Conservation (phyloP, 176 grass and related monocot genomes). For the Triticum turgidum region DNA sequence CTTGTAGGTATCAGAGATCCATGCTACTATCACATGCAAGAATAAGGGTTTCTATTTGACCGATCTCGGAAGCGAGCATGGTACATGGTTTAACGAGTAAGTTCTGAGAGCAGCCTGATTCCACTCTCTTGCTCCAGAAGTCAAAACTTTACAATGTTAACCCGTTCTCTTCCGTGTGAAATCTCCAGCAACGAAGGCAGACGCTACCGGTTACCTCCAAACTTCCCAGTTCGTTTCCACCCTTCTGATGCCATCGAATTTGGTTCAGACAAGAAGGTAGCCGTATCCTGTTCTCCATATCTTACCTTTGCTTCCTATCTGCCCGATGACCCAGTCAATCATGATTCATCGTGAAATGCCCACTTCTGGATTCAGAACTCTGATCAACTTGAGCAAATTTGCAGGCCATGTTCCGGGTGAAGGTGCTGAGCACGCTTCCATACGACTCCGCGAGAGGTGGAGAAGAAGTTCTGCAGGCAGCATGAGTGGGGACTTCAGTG, state of each 20-base stretch:
- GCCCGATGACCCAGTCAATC: neutral
- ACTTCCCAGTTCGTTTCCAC: conserved; percentile 75
- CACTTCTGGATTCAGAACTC: neutral
- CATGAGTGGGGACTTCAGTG: conserved; percentile 33
- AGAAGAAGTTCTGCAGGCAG: conserved; percentile 59
- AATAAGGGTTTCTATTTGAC: conserved; percentile 86
- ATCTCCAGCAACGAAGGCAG: conserved; percentile 77
- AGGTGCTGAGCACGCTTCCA: conserved; percentile 68
- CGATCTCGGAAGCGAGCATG: conserved; percentile 73
- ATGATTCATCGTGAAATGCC: neutral
- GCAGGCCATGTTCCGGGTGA: conserved; percentile 79
- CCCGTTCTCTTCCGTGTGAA: conserved; percentile 8
- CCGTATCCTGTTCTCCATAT: neutral
- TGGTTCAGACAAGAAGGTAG: conserved; percentile 87
- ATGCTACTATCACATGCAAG: conserved; percentile 81
- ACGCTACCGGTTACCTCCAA: conserved; percentile 62
- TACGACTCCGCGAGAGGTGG: conserved; percentile 46
- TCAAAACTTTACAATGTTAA: conserved; percentile 1
- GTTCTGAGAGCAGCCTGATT: conserved; percentile 27
- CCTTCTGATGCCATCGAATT: conserved; percentile 78
- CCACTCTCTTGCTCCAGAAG: neutral
- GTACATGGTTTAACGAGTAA: conserved; percentile 92
- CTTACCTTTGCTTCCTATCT: neutral
- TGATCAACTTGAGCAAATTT: neutral
- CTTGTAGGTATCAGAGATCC: conserved; percentile 72